Base-by-base conservation (phyloP, 768 basidiomycete species). In the Naganishia kalamii region DNA sequence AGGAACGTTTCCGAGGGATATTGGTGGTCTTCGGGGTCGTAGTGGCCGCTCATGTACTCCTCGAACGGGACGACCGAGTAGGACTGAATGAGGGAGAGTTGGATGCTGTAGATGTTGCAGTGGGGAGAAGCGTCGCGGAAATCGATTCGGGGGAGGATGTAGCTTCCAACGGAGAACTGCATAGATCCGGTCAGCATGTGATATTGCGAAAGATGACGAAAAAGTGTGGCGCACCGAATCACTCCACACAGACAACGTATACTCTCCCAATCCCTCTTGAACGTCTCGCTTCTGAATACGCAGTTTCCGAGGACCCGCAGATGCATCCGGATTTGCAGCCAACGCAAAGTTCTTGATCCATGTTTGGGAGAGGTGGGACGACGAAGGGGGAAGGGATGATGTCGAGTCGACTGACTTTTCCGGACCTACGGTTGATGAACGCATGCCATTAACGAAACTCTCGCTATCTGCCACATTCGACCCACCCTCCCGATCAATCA, bases 81-180 rank as follows among this genome's bases (percentile, higher is more conserved):
- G 13, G 48, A 46, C 15, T 54, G 63, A 7, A 64, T 32, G 21
- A 64, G 52, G 15, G 50, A 44, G 21, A 51, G 23, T 21, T 51
- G 50, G 3, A 54, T 46, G 23, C 41, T 23, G 41, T 40, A 64
- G 21, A 64, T 64, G 27, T 44, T 64, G 63, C 51, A 54, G 19
- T 13, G n/a, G 29, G 63, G 51, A 30, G 63, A 47, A 21, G 57
- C 32, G 41, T 52, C 50, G 23, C 10, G 8, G n/a, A 64, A 51
- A n/a, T 64, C 40, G 11, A 64, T 19, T 19, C 40, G 25, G 3
- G 50, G 41, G 6, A 15, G 27, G 27, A 64, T 48, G 40, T 64
- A 64, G 15, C 50, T 41, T 10, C 50, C 63, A 41, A 64, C 51
- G 11, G 51, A 54, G 44, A 54, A 64, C 63, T 64, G 21, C n/a